Evolutionary conservation across 2,329 filamentous ascomycete species (phyloP).

Genomic region (Acarospora socialis): DNA sequence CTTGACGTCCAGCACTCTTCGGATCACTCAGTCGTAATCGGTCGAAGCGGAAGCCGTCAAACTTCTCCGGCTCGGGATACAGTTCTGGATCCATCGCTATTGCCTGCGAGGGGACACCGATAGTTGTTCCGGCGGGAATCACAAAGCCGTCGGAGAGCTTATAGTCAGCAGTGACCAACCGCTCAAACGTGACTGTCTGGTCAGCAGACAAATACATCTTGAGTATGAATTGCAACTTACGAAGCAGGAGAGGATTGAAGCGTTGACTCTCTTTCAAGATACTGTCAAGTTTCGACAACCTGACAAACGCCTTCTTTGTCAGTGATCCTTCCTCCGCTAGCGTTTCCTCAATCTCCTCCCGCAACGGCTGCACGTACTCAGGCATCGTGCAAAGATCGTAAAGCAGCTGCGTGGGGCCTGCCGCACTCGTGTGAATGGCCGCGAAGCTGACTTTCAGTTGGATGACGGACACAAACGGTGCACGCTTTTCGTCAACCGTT

Average conservation of each 20-base stretch:
- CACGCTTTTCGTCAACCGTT: slow-evolving; percentile 11
- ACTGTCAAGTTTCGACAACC: slow-evolving; percentile 5
- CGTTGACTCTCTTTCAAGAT: slow-evolving; percentile 7
- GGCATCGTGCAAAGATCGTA: slow-evolving; percentile 15
- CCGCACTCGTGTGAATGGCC: slow-evolving; percentile 19
- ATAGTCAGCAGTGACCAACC: too few relatives aligned
- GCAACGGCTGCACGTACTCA: slow-evolving; percentile 8
- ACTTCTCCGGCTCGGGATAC: background rate
- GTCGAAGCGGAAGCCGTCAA: slow-evolving; percentile 1
- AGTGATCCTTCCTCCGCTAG: background rate
- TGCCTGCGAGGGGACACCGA: slow-evolving; percentile 2
- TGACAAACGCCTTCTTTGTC: background rate
- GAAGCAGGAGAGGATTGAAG: slow-evolving; percentile 5
- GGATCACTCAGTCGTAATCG: too few relatives aligned
- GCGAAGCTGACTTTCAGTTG: slow-evolving; percentile 20
- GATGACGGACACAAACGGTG: slow-evolving; percentile 17
- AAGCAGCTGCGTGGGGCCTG: slow-evolving; percentile 17
- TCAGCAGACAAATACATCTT: too few relatives aligned
- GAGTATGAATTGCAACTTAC: too few relatives aligned
- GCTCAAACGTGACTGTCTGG: too few relatives aligned
- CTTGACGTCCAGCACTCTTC: too few relatives aligned
- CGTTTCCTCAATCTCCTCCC: slow-evolving; percentile 4
- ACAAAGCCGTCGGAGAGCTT: slow-evolving; percentile 3
- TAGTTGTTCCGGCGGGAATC: slow-evolving; percentile 1
- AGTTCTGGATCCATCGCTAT: slow-evolving; percentile 5